Evolutionary conservation across 768 basidiomycete genomes (phyloP), one percentile per base, ranked within the genome.

Genomic region (Boletus barrowsii): DNA sequence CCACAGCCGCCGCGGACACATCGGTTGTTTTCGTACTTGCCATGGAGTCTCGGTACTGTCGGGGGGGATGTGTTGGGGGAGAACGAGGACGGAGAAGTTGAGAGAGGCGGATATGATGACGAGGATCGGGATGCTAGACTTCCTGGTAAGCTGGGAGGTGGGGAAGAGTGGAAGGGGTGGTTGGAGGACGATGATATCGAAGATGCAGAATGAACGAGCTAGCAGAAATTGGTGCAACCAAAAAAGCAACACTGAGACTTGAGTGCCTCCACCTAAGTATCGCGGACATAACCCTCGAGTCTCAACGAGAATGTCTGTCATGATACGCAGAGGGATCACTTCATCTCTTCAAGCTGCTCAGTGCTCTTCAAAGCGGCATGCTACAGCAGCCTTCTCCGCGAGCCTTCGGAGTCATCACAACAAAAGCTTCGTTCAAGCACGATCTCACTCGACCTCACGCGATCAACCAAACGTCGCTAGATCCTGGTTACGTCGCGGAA

Each of bases 181-280:
- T 60, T 83, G 60, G 82, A 83, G 41, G 73, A 69, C 20, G 83
- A 85, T 60, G 83, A 84, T 60, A 85, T 85, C 48, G 81, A 83
- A 58, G 78, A 82, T 24, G 57, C 45, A 33, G 61, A 65, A 11
- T 71, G 49, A 62, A 26, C 15, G 18, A 26, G 13, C 15, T 35
- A 18, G 15, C 10, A 5, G 35, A 39, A 40, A 10, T 18, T 39
- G 18, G 11, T 8, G 8, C 26, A 29, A 29, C 26, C 26, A 29
- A 22, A 22, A 22, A 22, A 22, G 1, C 22, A 22, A 22, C 22
- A 22, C 22, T 22, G 22, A 22, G 22, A 22, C 22, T 22, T 22
- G 22, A 22, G 22, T 22, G n/a, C n/a, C n/a, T n/a, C n/a, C n/a
- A n/a, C n/a, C 22, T 22, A 22, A 22, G 22, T 22, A 22, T 22